Evolutionary conservation across 176 grass and related monocot species (phyloP).

Genomic region (Canna indica): DNA sequence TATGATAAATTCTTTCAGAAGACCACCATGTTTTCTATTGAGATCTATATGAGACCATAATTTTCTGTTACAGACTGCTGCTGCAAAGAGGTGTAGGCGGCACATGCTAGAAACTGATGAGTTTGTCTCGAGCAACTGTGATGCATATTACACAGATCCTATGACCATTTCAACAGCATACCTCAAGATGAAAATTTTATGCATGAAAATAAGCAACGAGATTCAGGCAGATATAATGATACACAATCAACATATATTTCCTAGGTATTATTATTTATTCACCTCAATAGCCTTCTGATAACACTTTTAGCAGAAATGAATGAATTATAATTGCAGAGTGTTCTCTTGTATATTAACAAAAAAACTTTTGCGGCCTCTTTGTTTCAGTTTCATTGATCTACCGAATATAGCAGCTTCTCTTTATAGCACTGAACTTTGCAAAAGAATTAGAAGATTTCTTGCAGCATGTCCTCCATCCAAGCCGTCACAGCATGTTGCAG

Average conservation of each 20-base stretch:
- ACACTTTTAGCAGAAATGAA: conserved; percentile 9
- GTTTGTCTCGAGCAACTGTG: conserved; percentile 70
- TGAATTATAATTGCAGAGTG: neutral
- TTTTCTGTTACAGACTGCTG: conserved; percentile 50
- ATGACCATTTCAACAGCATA: conserved; percentile 79
- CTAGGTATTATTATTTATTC: conserved; percentile 44
- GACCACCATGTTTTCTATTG: neutral
- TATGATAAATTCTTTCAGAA: neutral
- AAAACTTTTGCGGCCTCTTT: neutral
- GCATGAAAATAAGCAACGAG: conserved; percentile 71
- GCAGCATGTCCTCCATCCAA: conserved; percentile 77
- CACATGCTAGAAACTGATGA: conserved; percentile 96
- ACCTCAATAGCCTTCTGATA: neutral
- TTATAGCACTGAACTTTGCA: conserved; percentile 79
- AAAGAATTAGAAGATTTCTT: conserved; percentile 70
- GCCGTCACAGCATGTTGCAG: conserved; percentile 67
- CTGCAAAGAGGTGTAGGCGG: conserved; percentile 76
- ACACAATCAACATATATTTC: conserved; percentile 90
- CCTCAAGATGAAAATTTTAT: conserved; percentile 89
- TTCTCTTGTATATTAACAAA: neutral
- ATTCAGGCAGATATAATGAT: conserved; percentile 96
- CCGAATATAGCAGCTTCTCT: conserved; percentile 83
- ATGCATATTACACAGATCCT: conserved; percentile 62
- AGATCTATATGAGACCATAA: conserved; percentile 9
- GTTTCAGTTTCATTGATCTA: conserved; percentile 84